Evolutionary conservation across 352 stramenopile genomes (phyloP).

Genomic region (Phytophthora capsici): DNA sequence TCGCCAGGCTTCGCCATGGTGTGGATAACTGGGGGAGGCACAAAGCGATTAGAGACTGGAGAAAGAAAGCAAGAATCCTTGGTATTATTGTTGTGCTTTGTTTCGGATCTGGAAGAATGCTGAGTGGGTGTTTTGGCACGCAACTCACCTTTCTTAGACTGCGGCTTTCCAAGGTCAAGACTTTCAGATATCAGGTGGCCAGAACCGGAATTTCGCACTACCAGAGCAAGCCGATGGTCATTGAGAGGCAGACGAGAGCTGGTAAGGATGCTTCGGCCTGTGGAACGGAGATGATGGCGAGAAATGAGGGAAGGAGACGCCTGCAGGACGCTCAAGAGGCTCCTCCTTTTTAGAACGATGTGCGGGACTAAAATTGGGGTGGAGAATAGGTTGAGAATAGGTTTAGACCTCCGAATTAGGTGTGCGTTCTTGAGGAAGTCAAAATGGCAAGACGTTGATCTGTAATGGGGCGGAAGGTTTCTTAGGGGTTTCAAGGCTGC

Average conservation of each 20-base stretch:
- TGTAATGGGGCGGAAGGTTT: conserved; percentile 29
- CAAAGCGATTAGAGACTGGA: conserved; percentile 5
- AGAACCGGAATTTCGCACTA: conserved; percentile 9
- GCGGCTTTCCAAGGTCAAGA: conserved; percentile 27
- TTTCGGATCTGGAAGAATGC: conserved; percentile 23
- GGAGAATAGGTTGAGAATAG: conserved; percentile 21
- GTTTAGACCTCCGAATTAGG: conserved; percentile 2
- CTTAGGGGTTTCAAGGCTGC: conserved; percentile 27
- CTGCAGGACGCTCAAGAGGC: conserved; percentile 19
- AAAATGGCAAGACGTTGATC: too few relatives aligned
- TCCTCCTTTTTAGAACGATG: conserved; percentile 29
- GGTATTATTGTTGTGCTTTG: not conserved
- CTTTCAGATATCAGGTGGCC: conserved; percentile 28
- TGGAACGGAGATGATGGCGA: conserved; percentile 1
- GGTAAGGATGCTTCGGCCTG: conserved; percentile 2
- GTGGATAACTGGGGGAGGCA: conserved; percentile 11
- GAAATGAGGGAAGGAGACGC: conserved; percentile 6
- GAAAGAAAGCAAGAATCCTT: not conserved
- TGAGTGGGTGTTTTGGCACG: conserved; percentile 16
- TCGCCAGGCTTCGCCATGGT: conserved; percentile 18
- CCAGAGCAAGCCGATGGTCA: conserved; percentile 6
- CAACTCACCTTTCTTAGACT: conserved; percentile 26
- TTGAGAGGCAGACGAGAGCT: not conserved
- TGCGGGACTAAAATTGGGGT: conserved; percentile 18
- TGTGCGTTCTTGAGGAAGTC: too few relatives aligned